Conservation (phyloP, 225 moss, liverwort and hornwort genomes). For the Antitrichia curtipendula region DNA sequence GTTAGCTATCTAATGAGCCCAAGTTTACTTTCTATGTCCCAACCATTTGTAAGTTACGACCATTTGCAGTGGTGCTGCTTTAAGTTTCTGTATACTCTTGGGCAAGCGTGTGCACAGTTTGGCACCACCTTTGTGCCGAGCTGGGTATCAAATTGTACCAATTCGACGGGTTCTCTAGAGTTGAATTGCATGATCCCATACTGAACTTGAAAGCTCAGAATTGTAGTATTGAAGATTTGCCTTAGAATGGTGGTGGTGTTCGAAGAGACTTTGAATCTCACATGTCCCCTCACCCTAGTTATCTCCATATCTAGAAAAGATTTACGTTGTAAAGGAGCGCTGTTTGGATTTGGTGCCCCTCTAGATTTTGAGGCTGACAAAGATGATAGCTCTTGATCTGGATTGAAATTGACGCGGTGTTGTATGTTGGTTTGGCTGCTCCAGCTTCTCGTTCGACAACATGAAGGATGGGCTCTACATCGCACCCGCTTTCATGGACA, state of each 20-base stretch:
- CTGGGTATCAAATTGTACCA: no score
- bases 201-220: neutral
- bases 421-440: neutral
- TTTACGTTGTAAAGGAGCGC: neutral
- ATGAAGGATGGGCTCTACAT: constrained; percentile 79
- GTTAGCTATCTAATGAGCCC: no score
- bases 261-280: neutral
- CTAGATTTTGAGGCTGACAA: neutral
- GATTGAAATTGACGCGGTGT: neutral
- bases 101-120: neutral
- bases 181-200: neutral
- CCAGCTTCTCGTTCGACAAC: constrained; percentile 73
- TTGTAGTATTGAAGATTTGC: neutral
- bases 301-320: neutral
- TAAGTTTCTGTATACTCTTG: no score
- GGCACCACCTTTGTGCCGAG: no score
- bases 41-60: neutral
- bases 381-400: neutral
- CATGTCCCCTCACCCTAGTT: no score
- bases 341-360: neutral
- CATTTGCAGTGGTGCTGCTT: no score
- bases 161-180: neutral
- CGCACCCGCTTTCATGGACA: constrained; percentile 94
- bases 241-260: neutral
- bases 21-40: neutral